Evolutionary conservation across 1,139 yeast genomes (phyloP).

Genomic region (Debaryomyces sp.): DNA sequence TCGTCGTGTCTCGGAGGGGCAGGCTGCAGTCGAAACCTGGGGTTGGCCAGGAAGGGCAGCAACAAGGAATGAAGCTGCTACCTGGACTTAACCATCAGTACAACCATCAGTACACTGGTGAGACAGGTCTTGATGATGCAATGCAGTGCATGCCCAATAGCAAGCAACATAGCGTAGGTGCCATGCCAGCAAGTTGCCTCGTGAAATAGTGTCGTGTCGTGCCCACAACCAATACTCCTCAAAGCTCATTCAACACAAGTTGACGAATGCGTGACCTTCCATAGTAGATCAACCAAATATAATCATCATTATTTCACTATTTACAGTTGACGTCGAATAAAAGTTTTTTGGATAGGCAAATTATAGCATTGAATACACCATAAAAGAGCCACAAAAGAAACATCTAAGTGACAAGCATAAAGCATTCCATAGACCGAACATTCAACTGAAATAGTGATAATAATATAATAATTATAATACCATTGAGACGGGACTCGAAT

Average conservation of each 20-base stretch:
- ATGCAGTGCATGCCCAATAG: background rate
- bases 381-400: background rate
- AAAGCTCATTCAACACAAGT: conserved; percentile 5
- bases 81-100: background rate
- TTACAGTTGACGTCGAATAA: background rate
- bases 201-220: conserved; percentile 1
- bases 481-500: conserved; percentile 1
- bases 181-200: background rate
- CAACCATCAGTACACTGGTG: too few relatives aligned
- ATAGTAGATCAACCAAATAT: conserved; percentile 6
- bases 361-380: background rate
- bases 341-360: background rate
- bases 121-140: too few relatives aligned
- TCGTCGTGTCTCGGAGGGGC: background rate
- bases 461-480: background rate
- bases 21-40: background rate
- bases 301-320: conserved; percentile 4
- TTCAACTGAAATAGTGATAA: conserved; percentile 1
- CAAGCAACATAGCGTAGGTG: background rate
- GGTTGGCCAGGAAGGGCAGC: background rate
- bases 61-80: background rate
- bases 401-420: background rate
- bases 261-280: conserved; percentile 8
- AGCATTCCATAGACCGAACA: background rate
- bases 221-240: conserved; percentile 2